Base-by-base conservation (phyloP, 1,139 yeast genomes). In the Hanseniaspora gamundiae region DNA sequence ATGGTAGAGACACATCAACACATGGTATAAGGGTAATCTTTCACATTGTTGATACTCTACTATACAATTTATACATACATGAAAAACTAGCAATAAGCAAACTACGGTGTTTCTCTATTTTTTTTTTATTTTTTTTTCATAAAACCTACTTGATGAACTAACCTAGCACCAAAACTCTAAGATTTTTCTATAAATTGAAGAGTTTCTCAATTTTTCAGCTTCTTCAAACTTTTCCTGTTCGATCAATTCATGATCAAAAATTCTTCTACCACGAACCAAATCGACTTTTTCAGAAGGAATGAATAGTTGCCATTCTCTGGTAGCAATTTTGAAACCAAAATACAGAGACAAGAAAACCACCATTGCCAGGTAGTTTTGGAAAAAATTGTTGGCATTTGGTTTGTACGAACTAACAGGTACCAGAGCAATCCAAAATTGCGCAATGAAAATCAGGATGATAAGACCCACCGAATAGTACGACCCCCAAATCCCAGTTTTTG, bases 361-460 rank as follows among this genome's bases (percentile, higher is more conserved):
- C 48, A 69, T 71, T 44, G 82, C 78, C 55, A 79, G 67, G 61
- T 76, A 79, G 43, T 72, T 67, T 56, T 67, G 62, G 62, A 79
- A 79, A 69, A 79, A 79, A 41, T 54, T 65, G 40, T 60, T 57
- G 24, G 80, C 80, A 57, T 65, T 67, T 9, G 55, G 44, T 28
- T 49, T 47, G 2, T 59, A 70, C 7, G 45, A 38, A 33, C 78
- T 80, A 46, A 78, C 58, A 50, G 86, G 87, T 67, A 68, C 76
- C 41, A 78, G 64, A 14, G 84, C 82, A 51, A 76, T 69, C 84
- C 84, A 79, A 60, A 74, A 74, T 67, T 84, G 94, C 24, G 88
- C 86, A 49, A 77, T 64, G 48, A 86, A 65, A 45, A 85, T 78
- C 50, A 80, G 67, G 38, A 72, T 49, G 60, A 79, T 80, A 49